These are phyloP conservation scores for Quercus variabilis DNA, from an alignment of 306 rosid species.

Conservation along the genomic window DNA sequence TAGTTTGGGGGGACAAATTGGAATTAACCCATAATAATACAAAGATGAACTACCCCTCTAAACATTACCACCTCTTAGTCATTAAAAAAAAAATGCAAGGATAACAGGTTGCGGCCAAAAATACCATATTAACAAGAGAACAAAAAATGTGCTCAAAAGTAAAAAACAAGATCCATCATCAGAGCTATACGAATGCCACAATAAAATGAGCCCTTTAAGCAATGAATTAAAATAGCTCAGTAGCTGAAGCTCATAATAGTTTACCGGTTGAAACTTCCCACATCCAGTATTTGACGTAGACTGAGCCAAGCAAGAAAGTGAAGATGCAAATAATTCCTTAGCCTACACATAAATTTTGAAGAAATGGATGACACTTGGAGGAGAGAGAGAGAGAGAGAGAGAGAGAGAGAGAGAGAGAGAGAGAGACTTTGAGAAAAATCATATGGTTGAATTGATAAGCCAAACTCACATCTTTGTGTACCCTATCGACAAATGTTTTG, in stretches of 20 bases:
- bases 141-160: background rate
- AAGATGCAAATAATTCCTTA: constrained; percentile 34
- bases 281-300: no score
- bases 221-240: background rate
- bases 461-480: constrained; percentile 35
- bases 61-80: background rate
- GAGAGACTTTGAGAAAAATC: background rate
- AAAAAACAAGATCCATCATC: background rate
- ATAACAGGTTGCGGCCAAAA: background rate
- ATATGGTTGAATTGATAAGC: background rate
- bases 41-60: background rate
- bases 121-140: background rate
- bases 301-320: no score
- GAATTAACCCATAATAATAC: no score
- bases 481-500: constrained; percentile 52
- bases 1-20: no score
- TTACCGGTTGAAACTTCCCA: no score
- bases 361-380: constrained; percentile 1
- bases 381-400: no score
- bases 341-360: constrained; percentile 29
- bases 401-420: background rate
- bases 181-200: background rate
- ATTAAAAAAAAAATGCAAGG: background rate
- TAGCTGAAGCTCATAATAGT: background rate
- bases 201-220: background rate